phyloP scores from a whole-genome alignment of 192 early-diverging fungal species.

The Coemansia javaensis region DNA sequence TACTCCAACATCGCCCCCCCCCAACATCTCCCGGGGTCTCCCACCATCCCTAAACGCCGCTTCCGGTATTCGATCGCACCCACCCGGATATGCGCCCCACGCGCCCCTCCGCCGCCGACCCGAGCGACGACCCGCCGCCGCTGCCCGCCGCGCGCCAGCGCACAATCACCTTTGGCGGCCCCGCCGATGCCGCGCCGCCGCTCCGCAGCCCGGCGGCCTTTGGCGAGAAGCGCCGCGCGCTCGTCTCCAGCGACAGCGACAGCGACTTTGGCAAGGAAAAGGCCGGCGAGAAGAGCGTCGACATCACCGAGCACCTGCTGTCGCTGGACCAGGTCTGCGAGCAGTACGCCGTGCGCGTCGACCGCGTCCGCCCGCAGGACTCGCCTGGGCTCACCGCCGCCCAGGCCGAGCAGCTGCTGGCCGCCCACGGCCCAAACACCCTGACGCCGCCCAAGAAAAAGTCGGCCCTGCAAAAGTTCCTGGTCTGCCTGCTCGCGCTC shows the following conservation, averaged over 20 bases:
- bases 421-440: constrained; percentile 73
- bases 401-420: constrained; percentile 62
- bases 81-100: too few relatives aligned
- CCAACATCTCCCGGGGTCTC: too few relatives aligned
- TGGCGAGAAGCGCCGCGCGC: not conserved
- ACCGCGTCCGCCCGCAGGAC: constrained; percentile 57
- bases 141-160: not conserved
- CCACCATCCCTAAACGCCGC: too few relatives aligned
- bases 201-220: not conserved
- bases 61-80: too few relatives aligned
- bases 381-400: constrained; percentile 64
- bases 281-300: constrained; percentile 24
- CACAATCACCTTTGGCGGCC: constrained; percentile 2
- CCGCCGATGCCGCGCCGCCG: too few relatives aligned
- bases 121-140: too few relatives aligned
- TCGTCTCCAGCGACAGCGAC: not conserved
- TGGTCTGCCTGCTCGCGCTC: constrained; percentile 67
- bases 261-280: not conserved
- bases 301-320: constrained; percentile 60
- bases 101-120: too few relatives aligned
- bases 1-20: too few relatives aligned
- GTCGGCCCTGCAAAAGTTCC: constrained; percentile 68
- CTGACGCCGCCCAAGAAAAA: constrained; percentile 83
- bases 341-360: constrained; percentile 50
- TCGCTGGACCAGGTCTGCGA: constrained; percentile 53